Conservation (phyloP, 148 eudicot species). For the Mesembryanthemum crystallinum region DNA sequence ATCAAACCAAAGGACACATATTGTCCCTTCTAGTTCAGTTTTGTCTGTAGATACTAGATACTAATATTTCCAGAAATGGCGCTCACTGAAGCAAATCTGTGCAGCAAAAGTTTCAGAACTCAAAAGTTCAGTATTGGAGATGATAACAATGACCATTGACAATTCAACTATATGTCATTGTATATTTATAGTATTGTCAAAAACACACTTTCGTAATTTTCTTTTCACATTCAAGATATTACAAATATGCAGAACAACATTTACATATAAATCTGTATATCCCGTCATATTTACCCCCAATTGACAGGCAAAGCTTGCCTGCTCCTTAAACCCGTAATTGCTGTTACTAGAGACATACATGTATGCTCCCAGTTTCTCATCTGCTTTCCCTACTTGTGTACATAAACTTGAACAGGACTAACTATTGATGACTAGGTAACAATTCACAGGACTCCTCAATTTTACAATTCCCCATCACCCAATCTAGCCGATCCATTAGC, state of each 20-base stretch:
- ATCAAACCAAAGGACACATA: no score
- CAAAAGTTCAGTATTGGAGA: neutral
- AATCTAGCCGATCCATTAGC: neutral
- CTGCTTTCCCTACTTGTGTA: neutral
- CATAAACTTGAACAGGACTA: neutral
- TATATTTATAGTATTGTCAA: neutral
- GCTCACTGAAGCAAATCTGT: neutral
- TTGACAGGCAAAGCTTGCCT: neutral
- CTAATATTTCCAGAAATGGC: neutral
- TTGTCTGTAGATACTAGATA: no score
- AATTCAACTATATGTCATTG: neutral
- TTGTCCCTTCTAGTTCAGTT: no score
- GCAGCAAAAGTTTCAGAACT: neutral
- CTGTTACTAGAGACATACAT: neutral
- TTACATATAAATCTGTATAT: neutral
- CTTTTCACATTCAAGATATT: slow-evolving; percentile 3
- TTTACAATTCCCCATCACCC: neutral
- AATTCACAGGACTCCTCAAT: neutral
- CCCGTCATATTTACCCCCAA: neutral
- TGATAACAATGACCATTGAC: neutral
- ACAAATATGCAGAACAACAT: slow-evolving; percentile 1
- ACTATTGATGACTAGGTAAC: neutral
- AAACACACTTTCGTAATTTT: neutral
- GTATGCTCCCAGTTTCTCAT: neutral
- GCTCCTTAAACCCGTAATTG: neutral